Evolutionary conservation across 495 filamentous ascomycete species (phyloP), one percentile per base, ranked within the genome.

Genomic region (Penicillium mononematosum): DNA sequence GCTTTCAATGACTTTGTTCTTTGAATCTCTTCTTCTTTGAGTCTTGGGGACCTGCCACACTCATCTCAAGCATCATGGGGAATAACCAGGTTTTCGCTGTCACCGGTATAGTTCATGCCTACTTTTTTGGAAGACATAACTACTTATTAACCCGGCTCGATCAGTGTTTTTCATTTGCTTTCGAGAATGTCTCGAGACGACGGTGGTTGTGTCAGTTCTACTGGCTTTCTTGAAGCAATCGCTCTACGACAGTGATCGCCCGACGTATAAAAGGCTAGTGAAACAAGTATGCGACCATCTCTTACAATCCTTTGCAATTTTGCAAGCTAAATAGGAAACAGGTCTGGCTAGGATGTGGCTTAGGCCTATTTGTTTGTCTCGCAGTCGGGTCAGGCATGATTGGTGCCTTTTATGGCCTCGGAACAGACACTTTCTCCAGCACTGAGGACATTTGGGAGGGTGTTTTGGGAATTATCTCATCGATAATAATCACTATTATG

Each of bases 91-190:
- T 46, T 9, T 46, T 27, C 25, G 45, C 20, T 25, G 45, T 46
- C 24, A 25, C 45, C 6, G 24, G 20, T 27, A 46, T n/a, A 46
- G 45, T 46, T 27, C 14, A 46, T 44, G 41, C 41, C 42, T 44
- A 5, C 24, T 46, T 9, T 29, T 27, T 9, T 16, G 19, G 11
- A 14, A 34, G 4, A 34, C 10, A 34, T 11, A 14, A 24, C 10
- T n/a, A 0, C 1, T 9, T 39, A 39, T 3, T 39, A 17, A 39
- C 16, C 17, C 36, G 20, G 41, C 45, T n/a, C 29, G 25, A 34
- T 12, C 31, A 79, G 79, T 94, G 46, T 96, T 94, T 73, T 92
- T 96, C 74, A 87, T 96, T 67, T 83, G 85, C 63, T 92, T 94
- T 64, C 87, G 91, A 65, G 91, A 96, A 77, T 85, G 85, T 34